Percentiles rank a stretch among this genome's conserved stretches.
Evolutionary conservation across 192 early-diverging fungal species (phyloP).

Genomic region (Gaertneriomyces semiglobifer): DNA sequence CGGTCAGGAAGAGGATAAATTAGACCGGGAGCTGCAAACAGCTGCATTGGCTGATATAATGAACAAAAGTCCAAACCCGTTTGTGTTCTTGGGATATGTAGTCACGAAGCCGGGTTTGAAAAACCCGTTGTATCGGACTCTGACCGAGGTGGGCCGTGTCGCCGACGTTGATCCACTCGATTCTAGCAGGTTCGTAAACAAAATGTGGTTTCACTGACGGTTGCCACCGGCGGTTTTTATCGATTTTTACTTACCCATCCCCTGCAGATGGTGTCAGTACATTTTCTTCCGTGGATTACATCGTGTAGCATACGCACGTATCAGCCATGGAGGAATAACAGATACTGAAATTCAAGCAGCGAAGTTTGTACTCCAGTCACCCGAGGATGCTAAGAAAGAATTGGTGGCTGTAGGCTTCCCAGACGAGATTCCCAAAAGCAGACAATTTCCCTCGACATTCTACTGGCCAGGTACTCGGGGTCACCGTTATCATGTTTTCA

Average conservation of each 20-base stretch:
- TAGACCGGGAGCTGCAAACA: conserved; percentile 20
- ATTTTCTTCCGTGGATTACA: conserved; percentile 20
- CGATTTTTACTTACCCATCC: background rate
- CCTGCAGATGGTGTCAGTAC: conserved; percentile 22
- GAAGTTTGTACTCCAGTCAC: conserved; percentile 10
- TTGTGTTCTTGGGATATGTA: conserved; percentile 25
- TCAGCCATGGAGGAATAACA: conserved; percentile 14
- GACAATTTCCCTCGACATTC: conserved; percentile 10
- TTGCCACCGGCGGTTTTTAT: background rate
- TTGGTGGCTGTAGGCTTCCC: too few species aligned
- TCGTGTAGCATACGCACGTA: conserved; percentile 17
- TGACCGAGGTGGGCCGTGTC: conserved; percentile 6
- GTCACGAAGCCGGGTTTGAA: conserved; percentile 11
- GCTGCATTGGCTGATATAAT: conserved; percentile 7
- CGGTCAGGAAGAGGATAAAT: conserved; percentile 21
- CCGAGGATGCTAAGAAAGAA: background rate
- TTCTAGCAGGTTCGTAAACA: conserved; percentile 7
- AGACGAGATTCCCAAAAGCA: background rate
- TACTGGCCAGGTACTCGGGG: conserved; percentile 1
- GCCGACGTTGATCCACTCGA: conserved; percentile 12
- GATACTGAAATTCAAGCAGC: conserved; percentile 23
- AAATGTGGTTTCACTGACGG: background rate
- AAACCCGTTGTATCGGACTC: conserved; percentile 8
- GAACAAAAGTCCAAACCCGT: conserved; percentile 19
- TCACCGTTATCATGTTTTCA: conserved; percentile 23